These are phyloP conservation scores for Rhodotorula sp. DNA, from an alignment of 1,284 basidiomycete species.

Conservation along the genomic window DNA sequence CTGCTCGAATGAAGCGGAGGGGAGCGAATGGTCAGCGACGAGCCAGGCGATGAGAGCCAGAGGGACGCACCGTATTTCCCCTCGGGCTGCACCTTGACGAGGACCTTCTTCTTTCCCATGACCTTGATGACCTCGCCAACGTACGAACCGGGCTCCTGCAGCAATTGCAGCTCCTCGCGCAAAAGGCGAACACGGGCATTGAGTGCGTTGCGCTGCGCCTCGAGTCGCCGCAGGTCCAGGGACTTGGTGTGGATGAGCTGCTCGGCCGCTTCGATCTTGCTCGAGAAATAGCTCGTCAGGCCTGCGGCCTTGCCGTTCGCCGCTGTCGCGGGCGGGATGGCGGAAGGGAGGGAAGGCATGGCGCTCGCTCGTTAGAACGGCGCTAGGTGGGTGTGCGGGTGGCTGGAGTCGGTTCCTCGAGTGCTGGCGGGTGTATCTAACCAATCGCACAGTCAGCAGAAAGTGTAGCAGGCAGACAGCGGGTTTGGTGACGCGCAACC, in stretches of 20 bases:
- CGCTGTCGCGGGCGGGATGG: neutral
- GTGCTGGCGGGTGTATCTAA: too few relatives aligned
- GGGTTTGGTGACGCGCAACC: too few relatives aligned
- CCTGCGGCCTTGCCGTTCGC: conserved; percentile 17
- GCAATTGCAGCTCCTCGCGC: conserved; percentile 87
- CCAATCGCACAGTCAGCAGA: too few relatives aligned
- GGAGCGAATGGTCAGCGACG: neutral
- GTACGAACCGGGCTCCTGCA: conserved; percentile 96
- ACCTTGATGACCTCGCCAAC: conserved; percentile 98
- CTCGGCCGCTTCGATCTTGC: conserved; percentile 91
- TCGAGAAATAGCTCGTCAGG: conserved; percentile 73
- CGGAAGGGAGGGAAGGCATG: conserved; percentile 25
- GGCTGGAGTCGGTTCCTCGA: too few relatives aligned
- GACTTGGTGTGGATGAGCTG: conserved; percentile 93
- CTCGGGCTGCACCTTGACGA: conserved; percentile 98
- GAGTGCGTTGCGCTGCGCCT: conserved; percentile 93
- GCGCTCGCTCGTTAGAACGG: neutral
- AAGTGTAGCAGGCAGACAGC: too few relatives aligned
- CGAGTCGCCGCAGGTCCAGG: conserved; percentile 89
- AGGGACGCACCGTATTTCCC: conserved; percentile 82
- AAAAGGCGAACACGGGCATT: conserved; percentile 89
- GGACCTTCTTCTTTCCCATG: conserved; percentile 98
- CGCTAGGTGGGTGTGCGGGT: too few relatives aligned
- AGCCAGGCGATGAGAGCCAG: neutral
- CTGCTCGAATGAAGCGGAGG: conserved; percentile 51